Base-by-base conservation (phyloP, 2,329 filamentous ascomycete genomes). In the Arachnomyces sp. region DNA sequence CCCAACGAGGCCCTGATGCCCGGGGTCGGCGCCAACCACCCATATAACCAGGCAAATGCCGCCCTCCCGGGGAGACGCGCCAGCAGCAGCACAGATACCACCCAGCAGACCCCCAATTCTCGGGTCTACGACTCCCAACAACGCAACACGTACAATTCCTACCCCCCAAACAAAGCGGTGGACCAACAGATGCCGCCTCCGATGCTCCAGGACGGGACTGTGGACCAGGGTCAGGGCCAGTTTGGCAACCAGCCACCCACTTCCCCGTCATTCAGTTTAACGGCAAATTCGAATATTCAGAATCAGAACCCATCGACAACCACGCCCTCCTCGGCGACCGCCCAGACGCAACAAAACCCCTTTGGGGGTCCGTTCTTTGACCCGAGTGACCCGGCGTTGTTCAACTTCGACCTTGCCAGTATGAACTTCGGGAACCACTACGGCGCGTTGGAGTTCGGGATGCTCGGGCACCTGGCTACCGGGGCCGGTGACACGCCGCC, bases 371-470 rank as follows among this genome's bases (percentile, higher is more conserved):
- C 74, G 0, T 72, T 93, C 20, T 94, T 95, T 55, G 89, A 95
- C 52, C 86, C 87, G 0, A 92, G 85, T 57, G 92, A 96, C 58
- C 87, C 89, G 3, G 84, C 88, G 1, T 67, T 94, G 40, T 95
- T 93, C 74, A 95, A 95, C 59, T 94, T 96, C 61, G 89, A 96
- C 59, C 77, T 95, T 8, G 88, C 93, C 40, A 88, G 87, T 43
- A 76, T 95, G 59, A 92, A 92, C 59, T 98, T 96, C 61, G 89
- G 88, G 41, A 96, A 92, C 58, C 87, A 94, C 49, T 98, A 96
- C 57, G 90, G 89, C 44, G 90, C 89, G 13, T 74, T 94, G 61
- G 92, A 96, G 61, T 95, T 96, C 60, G 84, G 88, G 39, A 95
- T 96, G 77, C 76, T 98, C 0, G 88, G 87, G 18, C 90, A 96